Evolutionary conservation across 805 yeast genomes (phyloP), one percentile per base, ranked within the genome.

Genomic region (Torulaspora maleeae): DNA sequence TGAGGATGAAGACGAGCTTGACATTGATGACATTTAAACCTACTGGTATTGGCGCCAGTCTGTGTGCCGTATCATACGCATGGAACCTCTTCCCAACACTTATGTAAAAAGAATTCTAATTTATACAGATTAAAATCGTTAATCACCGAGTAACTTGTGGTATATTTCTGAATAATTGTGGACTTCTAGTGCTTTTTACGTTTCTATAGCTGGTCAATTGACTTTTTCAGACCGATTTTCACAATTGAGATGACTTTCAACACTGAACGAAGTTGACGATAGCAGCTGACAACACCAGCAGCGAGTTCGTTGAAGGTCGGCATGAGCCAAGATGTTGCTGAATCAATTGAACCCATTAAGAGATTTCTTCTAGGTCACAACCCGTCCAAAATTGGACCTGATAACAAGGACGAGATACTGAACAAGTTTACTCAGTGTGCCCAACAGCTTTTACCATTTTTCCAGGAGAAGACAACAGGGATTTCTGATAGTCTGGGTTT

Each of bases 1-100:
- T 30, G 87, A 75, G 27, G 79, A 69, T 24, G 74, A 68, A 35
- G 75, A 63, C 38, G 81, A 77, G 41, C 79, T 89, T 68, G 95
- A 90, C 73, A 90, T 93, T 64, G 98, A 91, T 71, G 98, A 93
- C 72, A 90, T 91, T 68, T 91, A 79, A 71, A 36, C 38, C 32
- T 35, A 41, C n/a, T 27, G 41, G 20, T 16, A 20, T 15, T 20
- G 43, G 28, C 39, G 25, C 25, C 17, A 27, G n/a, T 28, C 16
- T 24, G 24, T 28, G 28, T 40, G 41, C 44, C 50, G 34, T 44
- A 43, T 39, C 40, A 27, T 38, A 39, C 36, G 44, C 44, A 39
- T 39, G 35, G 44, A 41, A 34, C 36, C 36, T 33, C 27, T 34
- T 27, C 38, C 17, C 19, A n/a, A 33, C 22, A 30, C 30, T 17